Percentiles rank a stretch among this genome's conserved stretches.
Evolutionary conservation across 1,284 basidiomycete species (phyloP).

Genomic region (Schizopora paradoxa): DNA sequence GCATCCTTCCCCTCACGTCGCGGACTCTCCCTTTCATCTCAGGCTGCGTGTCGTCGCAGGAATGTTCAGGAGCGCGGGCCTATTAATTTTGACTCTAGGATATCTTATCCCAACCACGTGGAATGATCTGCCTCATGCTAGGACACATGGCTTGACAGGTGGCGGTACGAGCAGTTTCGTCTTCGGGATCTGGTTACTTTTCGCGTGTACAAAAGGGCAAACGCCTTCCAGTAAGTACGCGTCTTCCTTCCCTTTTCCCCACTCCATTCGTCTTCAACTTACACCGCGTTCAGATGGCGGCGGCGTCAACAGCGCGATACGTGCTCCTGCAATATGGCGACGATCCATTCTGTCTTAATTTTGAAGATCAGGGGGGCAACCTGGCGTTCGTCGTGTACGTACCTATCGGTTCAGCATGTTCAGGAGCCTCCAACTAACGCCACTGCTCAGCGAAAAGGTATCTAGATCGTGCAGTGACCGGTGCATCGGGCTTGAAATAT

Average conservation of each 20-base stretch:
- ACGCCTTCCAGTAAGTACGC: slow-evolving; percentile 14
- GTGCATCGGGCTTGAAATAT: background rate
- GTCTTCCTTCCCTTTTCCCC: slow-evolving; percentile 21
- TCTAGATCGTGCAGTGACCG: background rate
- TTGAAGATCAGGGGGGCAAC: slow-evolving; percentile 56
- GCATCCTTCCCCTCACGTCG: too few relatives aligned
- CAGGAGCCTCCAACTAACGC: slow-evolving; percentile 9
- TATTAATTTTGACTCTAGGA: slow-evolving; percentile 5
- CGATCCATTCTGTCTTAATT: slow-evolving; percentile 54
- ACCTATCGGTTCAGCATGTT: slow-evolving; percentile 36
- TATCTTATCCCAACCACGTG: slow-evolving; percentile 11
- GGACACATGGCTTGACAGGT: slow-evolving; percentile 10
- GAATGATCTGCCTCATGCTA: slow-evolving; percentile 9
- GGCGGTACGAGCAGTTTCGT: slow-evolving; percentile 8
- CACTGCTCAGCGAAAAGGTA: background rate
- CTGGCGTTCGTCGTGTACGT: slow-evolving; percentile 64
- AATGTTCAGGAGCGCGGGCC: too few relatives aligned
- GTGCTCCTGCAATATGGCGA: slow-evolving; percentile 58
- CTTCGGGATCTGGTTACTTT: slow-evolving; percentile 1
- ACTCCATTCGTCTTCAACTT: slow-evolving; percentile 21
- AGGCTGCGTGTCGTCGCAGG: too few relatives aligned
- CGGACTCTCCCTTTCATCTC: too few relatives aligned
- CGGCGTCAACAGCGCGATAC: slow-evolving; percentile 36
- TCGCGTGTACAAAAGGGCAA: slow-evolving; percentile 6
- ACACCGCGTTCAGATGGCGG: too few relatives aligned